Evolutionary conservation across 805 yeast species (phyloP).

Genomic region (Lipomyces mesembrius): DNA sequence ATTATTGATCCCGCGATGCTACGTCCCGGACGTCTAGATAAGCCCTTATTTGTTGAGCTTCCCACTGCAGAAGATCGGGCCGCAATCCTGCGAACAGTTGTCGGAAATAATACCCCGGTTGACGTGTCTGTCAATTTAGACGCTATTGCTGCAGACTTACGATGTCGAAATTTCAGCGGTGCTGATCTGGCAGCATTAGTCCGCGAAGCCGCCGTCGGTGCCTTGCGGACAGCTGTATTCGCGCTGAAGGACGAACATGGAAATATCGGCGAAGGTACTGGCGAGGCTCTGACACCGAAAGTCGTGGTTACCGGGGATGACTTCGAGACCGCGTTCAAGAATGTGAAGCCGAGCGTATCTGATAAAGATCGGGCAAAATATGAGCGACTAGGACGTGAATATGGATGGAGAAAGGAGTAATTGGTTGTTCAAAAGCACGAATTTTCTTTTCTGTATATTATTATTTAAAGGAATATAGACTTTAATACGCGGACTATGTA

Average conservation of each 20-base stretch:
- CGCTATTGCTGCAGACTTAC: constrained; percentile 69
- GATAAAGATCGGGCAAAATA: constrained; percentile 52
- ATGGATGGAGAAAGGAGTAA: constrained; percentile 35
- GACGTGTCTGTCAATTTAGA: constrained; percentile 63
- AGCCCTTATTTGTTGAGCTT: constrained; percentile 86
- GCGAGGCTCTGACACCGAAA: constrained; percentile 33
- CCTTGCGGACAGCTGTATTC: constrained; percentile 66
- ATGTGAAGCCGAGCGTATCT: constrained; percentile 87
- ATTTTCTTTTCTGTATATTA: not conserved
- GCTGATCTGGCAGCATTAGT: constrained; percentile 93
- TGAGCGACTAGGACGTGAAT: constrained; percentile 32
- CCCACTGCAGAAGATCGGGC: constrained; percentile 78
- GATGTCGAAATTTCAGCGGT: constrained; percentile 90
- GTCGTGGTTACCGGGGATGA: constrained; percentile 67
- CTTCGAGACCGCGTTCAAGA: constrained; percentile 69
- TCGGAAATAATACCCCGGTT: constrained; percentile 73
- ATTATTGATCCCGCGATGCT: constrained; percentile 98
- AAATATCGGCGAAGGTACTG: constrained; percentile 39
- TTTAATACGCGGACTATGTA: not conserved
- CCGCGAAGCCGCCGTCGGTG: constrained; percentile 90
- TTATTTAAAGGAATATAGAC: not conserved
- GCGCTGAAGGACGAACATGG: constrained; percentile 45
- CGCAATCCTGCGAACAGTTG: constrained; percentile 78
- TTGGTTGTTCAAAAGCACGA: too few relatives aligned
- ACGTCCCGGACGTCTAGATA: constrained; percentile 94